These are phyloP conservation scores for Pythium phragmitis DNA, from an alignment of 352 stramenopile genomes.

Conservation along the genomic window DNA sequence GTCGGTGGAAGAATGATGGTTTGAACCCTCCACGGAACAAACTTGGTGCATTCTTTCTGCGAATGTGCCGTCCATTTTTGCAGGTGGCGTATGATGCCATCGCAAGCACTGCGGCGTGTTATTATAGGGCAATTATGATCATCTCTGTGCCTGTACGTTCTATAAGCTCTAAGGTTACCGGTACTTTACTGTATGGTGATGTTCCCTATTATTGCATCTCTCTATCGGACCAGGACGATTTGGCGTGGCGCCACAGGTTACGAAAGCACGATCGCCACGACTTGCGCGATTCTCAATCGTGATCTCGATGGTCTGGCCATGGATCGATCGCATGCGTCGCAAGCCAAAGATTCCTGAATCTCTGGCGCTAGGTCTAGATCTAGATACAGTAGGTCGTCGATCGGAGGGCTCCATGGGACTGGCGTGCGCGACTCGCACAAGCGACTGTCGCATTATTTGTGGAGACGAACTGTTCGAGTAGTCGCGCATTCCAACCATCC, in stretches of 20 bases:
- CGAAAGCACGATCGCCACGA: conserved; percentile 3
- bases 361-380: conserved; percentile 1
- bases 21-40: not conserved
- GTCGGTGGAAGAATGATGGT: not conserved
- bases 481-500: too few species aligned
- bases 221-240: not conserved
- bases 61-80: not conserved
- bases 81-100: too few species aligned
- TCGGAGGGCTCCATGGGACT: not conserved
- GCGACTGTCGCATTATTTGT: conserved; percentile 2
- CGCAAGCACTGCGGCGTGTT: too few species aligned
- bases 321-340: not conserved
- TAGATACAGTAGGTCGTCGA: not conserved
- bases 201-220: too few species aligned
- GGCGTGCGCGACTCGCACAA: not conserved
- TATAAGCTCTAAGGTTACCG: not conserved
- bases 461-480: conserved; percentile 2
- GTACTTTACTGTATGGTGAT: not conserved
- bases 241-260: too few species aligned
- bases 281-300: not conserved
- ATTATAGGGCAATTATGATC: too few species aligned
- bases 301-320: not conserved
- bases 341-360: not conserved
- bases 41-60: conserved; percentile 6
- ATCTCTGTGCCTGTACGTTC: not conserved